phyloP scores from a whole-genome alignment of 805 yeast genomes.

The Teunomyces funiuensis region DNA sequence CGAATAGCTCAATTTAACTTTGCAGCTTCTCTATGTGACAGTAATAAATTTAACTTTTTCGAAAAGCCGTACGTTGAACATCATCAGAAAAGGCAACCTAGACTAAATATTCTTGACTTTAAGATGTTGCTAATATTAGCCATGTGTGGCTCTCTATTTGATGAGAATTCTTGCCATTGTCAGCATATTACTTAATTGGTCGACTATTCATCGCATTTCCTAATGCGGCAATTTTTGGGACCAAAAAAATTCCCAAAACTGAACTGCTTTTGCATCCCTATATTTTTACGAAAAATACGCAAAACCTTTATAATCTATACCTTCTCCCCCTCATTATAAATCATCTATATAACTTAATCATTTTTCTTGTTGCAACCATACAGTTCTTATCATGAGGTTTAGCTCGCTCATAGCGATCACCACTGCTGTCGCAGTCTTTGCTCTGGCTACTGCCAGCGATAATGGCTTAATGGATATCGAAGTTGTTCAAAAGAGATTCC shows the following conservation, averaged over 20 bases:
- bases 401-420: conserved; percentile 17
- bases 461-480: not conserved
- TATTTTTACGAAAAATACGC: not conserved
- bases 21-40: too few relatives aligned
- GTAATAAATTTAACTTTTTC: too few relatives aligned
- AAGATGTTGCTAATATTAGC: not conserved
- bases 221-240: conserved; percentile 1
- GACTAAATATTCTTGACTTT: too few relatives aligned
- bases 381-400: conserved; percentile 18
- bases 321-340: not conserved
- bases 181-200: not conserved
- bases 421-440: conserved; percentile 18
- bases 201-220: not conserved
- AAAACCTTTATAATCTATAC: not conserved
- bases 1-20: too few relatives aligned
- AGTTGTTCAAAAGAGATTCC: conserved; percentile 13
- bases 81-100: too few relatives aligned
- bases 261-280: not conserved
- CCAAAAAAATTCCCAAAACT: conserved; percentile 3
- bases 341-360: not conserved
- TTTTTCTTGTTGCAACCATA: not conserved
- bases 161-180: not conserved
- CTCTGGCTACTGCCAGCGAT: conserved; percentile 22
- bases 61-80: too few relatives aligned
- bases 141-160: not conserved